Base-by-base conservation (phyloP, 2,329 filamentous ascomycete species). In the Aureobasidium sp. region DNA sequence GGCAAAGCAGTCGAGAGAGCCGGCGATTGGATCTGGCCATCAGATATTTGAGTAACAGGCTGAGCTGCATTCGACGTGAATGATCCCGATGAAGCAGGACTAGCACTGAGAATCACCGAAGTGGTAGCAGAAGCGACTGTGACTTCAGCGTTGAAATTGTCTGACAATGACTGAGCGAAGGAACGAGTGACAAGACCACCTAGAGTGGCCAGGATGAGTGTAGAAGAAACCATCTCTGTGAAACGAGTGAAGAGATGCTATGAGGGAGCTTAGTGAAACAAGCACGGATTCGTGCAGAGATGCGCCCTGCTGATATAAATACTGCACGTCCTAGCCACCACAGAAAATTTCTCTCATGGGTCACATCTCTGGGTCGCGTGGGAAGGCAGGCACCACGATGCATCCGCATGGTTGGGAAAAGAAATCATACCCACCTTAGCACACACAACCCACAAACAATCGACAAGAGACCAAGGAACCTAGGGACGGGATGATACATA, bases 211-310 rank as follows among this genome's bases (percentile, higher is more conserved):
- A 59, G 17, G 31, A 59, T 24, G 29, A 59, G 17, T 27, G 56
- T 22, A 11, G 56, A 49, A 49, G 56, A 33, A 33, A 48, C 31
- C 56, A 59, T 59, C 14, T 59, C 45, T 29, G 7, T 11, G 1
- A 22, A 59, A 59, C 56, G 45, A 59, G 31, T 37, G 54, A n/a
- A 58, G 42, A 58, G 42, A 58, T 58, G 19, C 17, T 58, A 19
- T 14, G 52, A 44, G 9, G 27, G 22, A 47, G 29, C 12, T 37
- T 31, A 42, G 24, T 58, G 42, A 5, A 37, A 35, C 12, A 37
- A 12, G 9, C 11, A 2, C 40, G 29, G 15, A n/a, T 47, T 19
- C 42, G 47, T 6, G 40, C 39, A 58, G 42, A 58, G 40, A 37
- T 37, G 29, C 11, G n/a, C 44, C 5, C 15, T 40, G 4, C 7